These are phyloP conservation scores for Candida succiphila DNA, from an alignment of 805 yeast genomes.

Conservation along the genomic window DNA sequence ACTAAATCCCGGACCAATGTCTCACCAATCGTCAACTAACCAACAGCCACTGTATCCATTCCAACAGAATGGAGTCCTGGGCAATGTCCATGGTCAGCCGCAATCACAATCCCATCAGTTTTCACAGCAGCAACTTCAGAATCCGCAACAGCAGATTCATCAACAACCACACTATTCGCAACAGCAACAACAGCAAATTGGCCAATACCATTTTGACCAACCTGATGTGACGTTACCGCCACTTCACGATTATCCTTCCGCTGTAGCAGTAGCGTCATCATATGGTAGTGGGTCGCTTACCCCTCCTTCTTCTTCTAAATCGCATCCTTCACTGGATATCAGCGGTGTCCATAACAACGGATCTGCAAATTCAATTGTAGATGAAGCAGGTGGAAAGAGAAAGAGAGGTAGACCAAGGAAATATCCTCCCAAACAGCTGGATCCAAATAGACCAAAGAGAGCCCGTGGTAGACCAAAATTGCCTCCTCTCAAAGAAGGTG, in stretches of 20 bases:
- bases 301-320: neutral
- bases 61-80: too few species aligned
- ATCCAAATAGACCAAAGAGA: constrained; percentile 8
- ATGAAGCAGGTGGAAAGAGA: constrained; percentile 5
- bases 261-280: neutral
- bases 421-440: constrained; percentile 2
- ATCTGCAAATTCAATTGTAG: too few species aligned
- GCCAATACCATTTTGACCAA: neutral
- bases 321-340: neutral
- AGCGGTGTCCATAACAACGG: neutral
- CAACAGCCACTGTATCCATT: too few species aligned
- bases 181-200: neutral
- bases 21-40: neutral
- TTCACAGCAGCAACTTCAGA: neutral
- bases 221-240: neutral
- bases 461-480: constrained; percentile 20
- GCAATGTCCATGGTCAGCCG: too few species aligned
- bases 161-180: neutral
- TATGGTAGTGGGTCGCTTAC: neutral
- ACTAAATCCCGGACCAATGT: too few species aligned
- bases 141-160: neutral
- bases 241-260: neutral
- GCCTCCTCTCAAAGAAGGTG: constrained; percentile 13
- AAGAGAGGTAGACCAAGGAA: constrained; percentile 18
- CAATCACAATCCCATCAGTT: too few species aligned